Conservation (phyloP, 2,329 filamentous ascomycete genomes). For the Bimuria novae-zelandiae region DNA sequence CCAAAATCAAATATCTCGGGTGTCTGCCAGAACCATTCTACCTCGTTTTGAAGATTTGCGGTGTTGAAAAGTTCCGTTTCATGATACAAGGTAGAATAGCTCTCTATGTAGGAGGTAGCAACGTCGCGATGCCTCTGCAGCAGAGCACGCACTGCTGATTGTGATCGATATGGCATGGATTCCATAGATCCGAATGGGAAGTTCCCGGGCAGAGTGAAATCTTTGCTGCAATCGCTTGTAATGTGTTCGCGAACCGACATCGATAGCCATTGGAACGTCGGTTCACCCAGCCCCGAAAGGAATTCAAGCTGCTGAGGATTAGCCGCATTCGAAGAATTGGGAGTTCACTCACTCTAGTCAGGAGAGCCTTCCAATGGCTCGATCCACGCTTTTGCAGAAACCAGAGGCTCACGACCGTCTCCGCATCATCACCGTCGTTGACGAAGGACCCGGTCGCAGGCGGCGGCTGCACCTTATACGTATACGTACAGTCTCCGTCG, state of each 20-base stretch:
- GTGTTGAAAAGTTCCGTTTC: conserved; percentile 17
- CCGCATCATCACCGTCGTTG: conserved; percentile 18
- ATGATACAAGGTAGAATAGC: conserved; percentile 21
- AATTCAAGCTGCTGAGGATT: conserved; percentile 19
- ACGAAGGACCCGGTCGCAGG: conserved; percentile 6
- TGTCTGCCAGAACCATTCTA: conserved; percentile 13
- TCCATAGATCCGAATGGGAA: conserved; percentile 24
- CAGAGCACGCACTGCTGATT: conserved; percentile 12
- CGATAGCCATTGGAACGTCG: conserved; percentile 11
- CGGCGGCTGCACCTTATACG: conserved; percentile 12
- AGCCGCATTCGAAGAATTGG: background rate
- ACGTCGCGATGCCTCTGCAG: conserved; percentile 9
- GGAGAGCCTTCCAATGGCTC: conserved; percentile 20
- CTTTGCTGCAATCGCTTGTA: conserved; percentile 18
- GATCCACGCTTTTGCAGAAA: conserved; percentile 23
- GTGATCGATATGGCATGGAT: conserved; percentile 19
- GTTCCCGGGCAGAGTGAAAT: conserved; percentile 25
- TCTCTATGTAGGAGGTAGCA: conserved; percentile 10
- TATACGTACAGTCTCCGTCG: conserved; percentile 19
- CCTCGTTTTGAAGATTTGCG: conserved; percentile 9
- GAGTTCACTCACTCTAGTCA: conserved; percentile 15
- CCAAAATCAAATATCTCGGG: conserved; percentile 10
- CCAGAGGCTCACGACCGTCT: conserved; percentile 24
- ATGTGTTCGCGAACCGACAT: conserved; percentile 17
- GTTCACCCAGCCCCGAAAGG: conserved; percentile 10